phyloP scores from a whole-genome alignment of 2,329 filamentous ascomycete genomes.

The Aureobasidium subglaciale region DNA sequence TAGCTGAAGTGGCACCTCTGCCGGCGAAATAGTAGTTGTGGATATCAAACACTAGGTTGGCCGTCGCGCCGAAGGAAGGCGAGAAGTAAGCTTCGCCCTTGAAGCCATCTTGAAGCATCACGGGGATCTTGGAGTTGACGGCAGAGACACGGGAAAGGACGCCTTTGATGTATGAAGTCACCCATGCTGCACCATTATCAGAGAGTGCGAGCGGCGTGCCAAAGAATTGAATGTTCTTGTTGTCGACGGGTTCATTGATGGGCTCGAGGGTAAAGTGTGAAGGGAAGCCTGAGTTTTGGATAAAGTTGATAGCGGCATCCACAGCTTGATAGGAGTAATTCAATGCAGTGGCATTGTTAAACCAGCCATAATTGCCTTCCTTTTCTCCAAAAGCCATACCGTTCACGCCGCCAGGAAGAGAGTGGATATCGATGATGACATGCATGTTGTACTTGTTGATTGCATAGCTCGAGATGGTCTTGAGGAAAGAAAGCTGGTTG shows the following conservation, averaged over 20 bases:
- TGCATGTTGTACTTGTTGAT: conserved; percentile 31
- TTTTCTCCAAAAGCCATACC: conserved; percentile 22
- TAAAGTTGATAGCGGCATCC: background rate
- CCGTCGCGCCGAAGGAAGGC: conserved; percentile 20
- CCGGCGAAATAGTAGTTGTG: conserved; percentile 28
- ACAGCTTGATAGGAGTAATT: conserved; percentile 23
- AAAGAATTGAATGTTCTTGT: conserved; percentile 19
- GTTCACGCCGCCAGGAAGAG: conserved; percentile 29
- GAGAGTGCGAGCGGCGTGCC: conserved; percentile 25
- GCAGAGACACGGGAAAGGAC: conserved; percentile 21
- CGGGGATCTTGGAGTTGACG: conserved; percentile 24
- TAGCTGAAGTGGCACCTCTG: conserved; percentile 20
- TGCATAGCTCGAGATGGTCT: conserved; percentile 22
- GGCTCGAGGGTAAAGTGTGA: background rate
- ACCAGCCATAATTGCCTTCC: conserved; percentile 23
- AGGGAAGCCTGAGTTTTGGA: background rate
- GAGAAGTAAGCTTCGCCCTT: conserved; percentile 23
- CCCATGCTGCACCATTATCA: conserved; percentile 15
- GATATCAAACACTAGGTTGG: conserved; percentile 27
- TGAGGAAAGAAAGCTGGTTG: background rate
- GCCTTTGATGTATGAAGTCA: conserved; percentile 26
- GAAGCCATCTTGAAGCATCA: conserved; percentile 31
- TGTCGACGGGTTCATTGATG: background rate
- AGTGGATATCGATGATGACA: conserved; percentile 30
- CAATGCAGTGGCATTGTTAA: conserved; percentile 29